These are phyloP conservation scores for Exobasidium cylindrosporum DNA, from an alignment of 1,284 basidiomycete genomes.

Conservation along the genomic window DNA sequence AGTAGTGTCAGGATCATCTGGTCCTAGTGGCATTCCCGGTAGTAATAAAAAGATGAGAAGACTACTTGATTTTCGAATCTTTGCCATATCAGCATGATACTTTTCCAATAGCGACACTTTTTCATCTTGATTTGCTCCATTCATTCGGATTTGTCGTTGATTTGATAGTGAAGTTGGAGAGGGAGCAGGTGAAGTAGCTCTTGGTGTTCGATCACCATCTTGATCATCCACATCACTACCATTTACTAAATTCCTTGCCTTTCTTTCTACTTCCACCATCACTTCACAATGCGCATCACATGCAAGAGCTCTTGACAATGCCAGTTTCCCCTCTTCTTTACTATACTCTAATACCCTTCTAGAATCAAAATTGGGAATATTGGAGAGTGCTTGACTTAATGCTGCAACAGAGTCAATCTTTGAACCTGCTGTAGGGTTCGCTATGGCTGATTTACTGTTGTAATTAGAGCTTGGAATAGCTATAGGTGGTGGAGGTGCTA, in stretches of 20 bases:
- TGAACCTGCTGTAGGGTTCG: background rate
- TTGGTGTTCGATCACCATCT: conserved; percentile 11
- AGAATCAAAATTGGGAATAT: conserved; percentile 16
- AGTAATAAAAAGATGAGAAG: conserved; percentile 11
- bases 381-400: background rate
- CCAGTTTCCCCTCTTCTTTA: conserved; percentile 14
- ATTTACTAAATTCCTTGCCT: background rate
- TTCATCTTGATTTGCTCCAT: background rate
- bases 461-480: too few species aligned
- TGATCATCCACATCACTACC: background rate
- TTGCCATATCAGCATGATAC: conserved; percentile 13
- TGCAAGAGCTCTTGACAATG: conserved; percentile 13
- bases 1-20: background rate
- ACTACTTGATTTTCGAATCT: conserved; percentile 12
- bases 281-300: conserved; percentile 23
- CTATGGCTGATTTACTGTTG: too few species aligned
- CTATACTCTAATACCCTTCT: conserved; percentile 19
- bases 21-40: background rate
- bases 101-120: background rate
- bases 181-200: conserved; percentile 5
- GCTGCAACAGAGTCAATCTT: background rate
- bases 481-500: conserved; percentile 2
- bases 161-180: background rate
- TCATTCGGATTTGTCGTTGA: background rate
- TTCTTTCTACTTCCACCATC: background rate